Base-by-base conservation (phyloP, 2,329 filamentous ascomycete species). In the Dactylellina drechsleri region DNA sequence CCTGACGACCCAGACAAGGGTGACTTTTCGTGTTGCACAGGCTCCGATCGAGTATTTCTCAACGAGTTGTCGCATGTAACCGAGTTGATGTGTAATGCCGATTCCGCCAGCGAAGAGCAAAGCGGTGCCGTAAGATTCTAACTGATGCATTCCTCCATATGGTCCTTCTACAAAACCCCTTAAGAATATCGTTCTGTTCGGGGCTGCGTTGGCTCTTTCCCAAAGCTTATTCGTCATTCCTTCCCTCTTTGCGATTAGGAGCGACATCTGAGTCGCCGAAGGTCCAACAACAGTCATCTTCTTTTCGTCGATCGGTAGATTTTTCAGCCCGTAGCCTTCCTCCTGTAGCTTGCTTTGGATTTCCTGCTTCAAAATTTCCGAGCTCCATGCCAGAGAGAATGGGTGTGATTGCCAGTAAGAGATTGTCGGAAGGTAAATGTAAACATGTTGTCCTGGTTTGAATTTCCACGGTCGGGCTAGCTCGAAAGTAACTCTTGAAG, bases 11-110 rank as follows among this genome's bases (percentile, higher is more conserved):
- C 71, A 75, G 58, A 75, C 60, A 18, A 75, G 59, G 40, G 71
- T 68, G 36, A 75, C 47, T 41, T 65, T 75, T 41, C 71, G 64
- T 49, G 71, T 75, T 52, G 61, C 71, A 56, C 71, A 75, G 50
- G 71, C 64, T 56, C 64, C 71, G 12, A 40, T 64, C n/a, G 54
- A 41, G 18, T 70, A 76, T 66, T 90, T 90, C 64, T 88, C 83
- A 71, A 94, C 86, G 3, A 94, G 84, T 60, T 95, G 90, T 66
- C 89, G 90, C 7, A 97, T 87, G 81, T 96, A 96, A 40, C 93
- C 92, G 31, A 98, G 88, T 81, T 96, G 93, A 82, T 98, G 94
- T 0, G 94, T 97, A 83, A 99, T 98, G 76, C 95, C 95, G 4
- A 95, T 93, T 68, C 94, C 92, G 67, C 93, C 93, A 12, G 94